These are phyloP conservation scores for Alnus rubra DNA, from an alignment of 306 rosid species.

Conservation along the genomic window DNA sequence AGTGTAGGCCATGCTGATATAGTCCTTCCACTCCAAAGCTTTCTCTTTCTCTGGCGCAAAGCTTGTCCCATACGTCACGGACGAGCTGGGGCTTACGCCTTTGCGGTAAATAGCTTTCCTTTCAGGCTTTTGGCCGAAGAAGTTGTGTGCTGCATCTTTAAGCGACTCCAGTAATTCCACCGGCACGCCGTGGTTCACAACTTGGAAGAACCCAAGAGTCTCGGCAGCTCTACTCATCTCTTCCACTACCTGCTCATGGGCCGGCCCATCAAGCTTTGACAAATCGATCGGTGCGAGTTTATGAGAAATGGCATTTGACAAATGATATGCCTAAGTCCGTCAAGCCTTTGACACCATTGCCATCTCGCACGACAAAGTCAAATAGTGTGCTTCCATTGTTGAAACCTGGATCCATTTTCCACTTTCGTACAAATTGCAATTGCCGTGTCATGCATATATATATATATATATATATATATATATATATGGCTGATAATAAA, in stretches of 20 bases:
- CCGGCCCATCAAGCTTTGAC: conserved; percentile 50
- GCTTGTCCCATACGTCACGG: conserved; percentile 57
- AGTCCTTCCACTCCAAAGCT: too few relatives aligned
- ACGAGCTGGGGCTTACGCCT: conserved; percentile 39
- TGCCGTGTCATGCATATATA: too few relatives aligned
- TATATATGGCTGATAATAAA: too few relatives aligned
- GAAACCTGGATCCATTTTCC: conserved; percentile 43
- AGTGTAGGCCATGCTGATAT: too few relatives aligned
- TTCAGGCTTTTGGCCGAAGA: conserved; percentile 43
- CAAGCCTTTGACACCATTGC: conserved; percentile 65
- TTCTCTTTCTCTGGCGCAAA: conserved; percentile 27
- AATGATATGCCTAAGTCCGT: conserved; percentile 50
- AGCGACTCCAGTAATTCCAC: conserved; percentile 48
- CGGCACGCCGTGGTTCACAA: conserved; percentile 60
- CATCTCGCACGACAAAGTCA: conserved; percentile 55
- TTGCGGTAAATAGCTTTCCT: conserved; percentile 37
- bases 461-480: too few relatives aligned
- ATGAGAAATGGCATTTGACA: conserved; percentile 6
- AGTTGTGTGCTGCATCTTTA: conserved; percentile 46
- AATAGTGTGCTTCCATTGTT: conserved; percentile 39
- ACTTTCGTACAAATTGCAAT: too few relatives aligned
- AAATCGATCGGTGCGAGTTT: conserved; percentile 46
- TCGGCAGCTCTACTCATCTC: conserved; percentile 50
- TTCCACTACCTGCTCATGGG: conserved; percentile 41
- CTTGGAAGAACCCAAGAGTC: conserved; percentile 64